Evolutionary conservation across 345 rosid genomes (phyloP).

Genomic region (Dimocarpus longan): DNA sequence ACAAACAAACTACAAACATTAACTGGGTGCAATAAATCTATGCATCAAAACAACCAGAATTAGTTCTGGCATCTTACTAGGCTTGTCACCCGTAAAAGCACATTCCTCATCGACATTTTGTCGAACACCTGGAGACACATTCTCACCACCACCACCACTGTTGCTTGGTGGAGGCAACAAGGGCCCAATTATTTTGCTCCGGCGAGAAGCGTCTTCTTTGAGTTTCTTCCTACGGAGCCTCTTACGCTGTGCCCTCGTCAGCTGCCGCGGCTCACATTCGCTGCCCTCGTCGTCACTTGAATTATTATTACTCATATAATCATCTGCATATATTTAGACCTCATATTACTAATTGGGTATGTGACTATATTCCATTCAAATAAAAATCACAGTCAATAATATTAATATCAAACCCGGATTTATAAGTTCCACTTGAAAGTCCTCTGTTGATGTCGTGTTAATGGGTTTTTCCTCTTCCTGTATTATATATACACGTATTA

Average conservation of each 20-base stretch:
- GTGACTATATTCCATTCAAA: neutral
- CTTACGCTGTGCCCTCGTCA: slow-evolving; percentile 76
- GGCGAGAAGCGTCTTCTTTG: slow-evolving; percentile 55
- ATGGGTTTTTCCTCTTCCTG: slow-evolving; percentile 31
- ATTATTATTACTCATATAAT: slow-evolving; percentile 31
- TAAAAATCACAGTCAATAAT: neutral
- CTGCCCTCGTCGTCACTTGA: slow-evolving; percentile 19
- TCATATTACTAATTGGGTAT: neutral
- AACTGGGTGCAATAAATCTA: neutral
- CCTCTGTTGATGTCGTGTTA: neutral
- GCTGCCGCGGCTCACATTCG: slow-evolving; percentile 35
- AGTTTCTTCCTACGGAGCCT: slow-evolving; percentile 69
- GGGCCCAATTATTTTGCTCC: slow-evolving; percentile 66
- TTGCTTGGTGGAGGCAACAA: slow-evolving; percentile 36
- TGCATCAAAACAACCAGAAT: neutral
- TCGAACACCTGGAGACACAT: slow-evolving; percentile 50
- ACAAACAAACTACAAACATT: neutral
- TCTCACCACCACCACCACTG: slow-evolving; percentile 11
- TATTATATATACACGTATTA: neutral
- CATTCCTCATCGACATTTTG: slow-evolving; percentile 42
- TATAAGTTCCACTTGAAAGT: slow-evolving; percentile 36
- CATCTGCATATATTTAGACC: slow-evolving; percentile 39
- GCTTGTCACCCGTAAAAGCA: slow-evolving; percentile 13
- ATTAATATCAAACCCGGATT: slow-evolving; percentile 46
- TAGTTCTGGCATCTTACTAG: slow-evolving; percentile 6